Evolutionary conservation across 225 moss, liverwort and hornwort species (phyloP).

Genomic region (Pseudisothecium myosuroides): DNA sequence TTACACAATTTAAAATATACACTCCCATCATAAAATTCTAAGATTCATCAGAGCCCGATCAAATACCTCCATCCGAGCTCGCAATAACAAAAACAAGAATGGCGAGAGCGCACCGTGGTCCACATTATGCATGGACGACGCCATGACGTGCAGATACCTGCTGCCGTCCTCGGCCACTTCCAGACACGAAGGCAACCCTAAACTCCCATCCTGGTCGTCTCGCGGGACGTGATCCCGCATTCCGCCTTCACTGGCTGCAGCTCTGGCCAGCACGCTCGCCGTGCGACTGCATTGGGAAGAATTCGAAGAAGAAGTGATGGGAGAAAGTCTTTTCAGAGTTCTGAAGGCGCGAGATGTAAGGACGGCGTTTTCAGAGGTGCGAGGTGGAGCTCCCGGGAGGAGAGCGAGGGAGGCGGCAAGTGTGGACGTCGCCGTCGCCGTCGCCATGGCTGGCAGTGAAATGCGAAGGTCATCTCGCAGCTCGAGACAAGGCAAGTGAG

Average conservation of each 20-base stretch:
- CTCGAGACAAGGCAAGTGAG: not conserved
- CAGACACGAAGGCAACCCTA: constrained; percentile 10
- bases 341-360: not conserved
- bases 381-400: not conserved
- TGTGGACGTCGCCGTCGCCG: not conserved
- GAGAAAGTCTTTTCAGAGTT: not conserved
- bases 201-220: not conserved
- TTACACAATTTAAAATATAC: not conserved
- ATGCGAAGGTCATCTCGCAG: not conserved
- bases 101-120: constrained; percentile 20
- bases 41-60: not conserved
- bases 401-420: not conserved
- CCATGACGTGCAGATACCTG: constrained; percentile 36
- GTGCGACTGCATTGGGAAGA: not conserved
- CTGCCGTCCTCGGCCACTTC: constrained; percentile 26
- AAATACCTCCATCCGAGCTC: not conserved
- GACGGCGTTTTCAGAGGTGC: not conserved
- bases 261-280: not conserved
- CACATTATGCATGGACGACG: constrained; percentile 45
- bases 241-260: not conserved
- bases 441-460: not conserved
- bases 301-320: not conserved
- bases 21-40: not conserved
- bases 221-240: not conserved
- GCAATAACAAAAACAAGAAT: not conserved